phyloP scores from a whole-genome alignment of 371 early-diverging fungal genomes.

The Actinomortierella wolfii region DNA sequence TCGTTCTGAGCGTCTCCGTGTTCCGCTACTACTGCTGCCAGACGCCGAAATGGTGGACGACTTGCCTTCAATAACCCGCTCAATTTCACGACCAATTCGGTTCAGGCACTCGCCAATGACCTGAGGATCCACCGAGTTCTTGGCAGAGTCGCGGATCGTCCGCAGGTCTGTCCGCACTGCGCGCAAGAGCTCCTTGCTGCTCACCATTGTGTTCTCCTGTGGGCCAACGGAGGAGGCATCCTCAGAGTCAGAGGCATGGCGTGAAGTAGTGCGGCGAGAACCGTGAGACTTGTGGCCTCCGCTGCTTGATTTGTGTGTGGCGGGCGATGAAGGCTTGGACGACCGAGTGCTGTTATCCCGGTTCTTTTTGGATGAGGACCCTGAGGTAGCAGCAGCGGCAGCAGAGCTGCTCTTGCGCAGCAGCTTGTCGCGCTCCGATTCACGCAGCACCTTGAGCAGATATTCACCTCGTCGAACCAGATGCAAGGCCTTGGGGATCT shows the following conservation, averaged over 20 bases:
- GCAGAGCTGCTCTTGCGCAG: too few species aligned
- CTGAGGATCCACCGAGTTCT: conserved; percentile 40
- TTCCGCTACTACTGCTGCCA: too few species aligned
- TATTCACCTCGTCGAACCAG: conserved; percentile 90
- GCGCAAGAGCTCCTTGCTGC: conserved; percentile 28
- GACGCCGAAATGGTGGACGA: conserved; percentile 8
- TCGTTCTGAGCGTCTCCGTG: conserved; percentile 24
- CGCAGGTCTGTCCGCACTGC: conserved; percentile 35
- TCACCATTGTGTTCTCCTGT: conserved; percentile 18
- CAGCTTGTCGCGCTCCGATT: conserved; percentile 44
- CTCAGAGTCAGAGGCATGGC: conserved; percentile 18
- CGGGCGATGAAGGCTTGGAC: too few species aligned
- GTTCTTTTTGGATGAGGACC: too few species aligned
- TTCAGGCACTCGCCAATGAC: conserved; percentile 40
- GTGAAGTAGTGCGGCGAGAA: conserved; percentile 11
- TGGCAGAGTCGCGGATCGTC: conserved; percentile 40
- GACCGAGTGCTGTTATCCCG: too few species aligned
- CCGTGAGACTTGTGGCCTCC: conserved; percentile 15
- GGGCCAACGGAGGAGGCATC: conserved; percentile 17
- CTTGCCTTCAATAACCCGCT: conserved; percentile 21
- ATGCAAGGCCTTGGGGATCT: conserved; percentile 84
- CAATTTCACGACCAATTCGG: conserved; percentile 42
- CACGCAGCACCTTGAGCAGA: conserved; percentile 79
- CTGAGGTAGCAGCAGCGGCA: too few species aligned
- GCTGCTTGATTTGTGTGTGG: neutral